These are phyloP conservation scores for Globisporangium cylindrosporum DNA, from an alignment of 352 stramenopile genomes.

Conservation along the genomic window DNA sequence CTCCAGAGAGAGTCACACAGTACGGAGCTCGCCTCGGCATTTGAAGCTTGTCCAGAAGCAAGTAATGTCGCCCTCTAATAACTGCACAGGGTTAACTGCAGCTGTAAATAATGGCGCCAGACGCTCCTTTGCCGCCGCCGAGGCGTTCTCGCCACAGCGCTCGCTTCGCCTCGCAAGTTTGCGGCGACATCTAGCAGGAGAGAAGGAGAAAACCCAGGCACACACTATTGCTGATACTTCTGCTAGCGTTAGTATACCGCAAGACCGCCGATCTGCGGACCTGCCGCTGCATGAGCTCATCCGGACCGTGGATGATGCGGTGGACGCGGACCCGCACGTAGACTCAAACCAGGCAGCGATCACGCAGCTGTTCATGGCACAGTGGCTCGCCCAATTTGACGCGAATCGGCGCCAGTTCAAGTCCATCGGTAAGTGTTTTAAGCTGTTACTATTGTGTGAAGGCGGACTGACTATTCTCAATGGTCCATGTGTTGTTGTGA, in stretches of 20 bases:
- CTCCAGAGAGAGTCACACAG: background rate
- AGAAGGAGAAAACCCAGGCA: background rate
- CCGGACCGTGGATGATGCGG: constrained; percentile 44
- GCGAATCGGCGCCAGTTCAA: constrained; percentile 50
- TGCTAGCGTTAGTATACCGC: background rate
- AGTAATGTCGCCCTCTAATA: background rate
- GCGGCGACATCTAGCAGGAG: background rate
- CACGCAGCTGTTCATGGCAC: constrained; percentile 55
- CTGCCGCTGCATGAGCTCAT: constrained; percentile 57
- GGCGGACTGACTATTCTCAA: background rate
- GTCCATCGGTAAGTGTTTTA: constrained; percentile 42
- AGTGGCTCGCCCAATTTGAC: constrained; percentile 62
- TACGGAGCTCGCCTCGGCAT: constrained; percentile 9
- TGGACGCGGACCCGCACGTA: constrained; percentile 43
- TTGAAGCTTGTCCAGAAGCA: background rate
- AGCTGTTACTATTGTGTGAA: background rate
- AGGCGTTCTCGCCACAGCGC: constrained; percentile 41
- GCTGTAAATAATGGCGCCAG: background rate
- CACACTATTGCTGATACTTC: background rate
- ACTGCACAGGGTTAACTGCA: background rate
- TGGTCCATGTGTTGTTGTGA: background rate
- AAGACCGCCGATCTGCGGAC: background rate
- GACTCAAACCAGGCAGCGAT: constrained; percentile 55
- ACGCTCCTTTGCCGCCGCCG: constrained; percentile 4
- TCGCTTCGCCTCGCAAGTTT: constrained; percentile 33